phyloP scores from a whole-genome alignment of 2,329 filamentous ascomycete genomes.

The Pezicula carpinea region DNA sequence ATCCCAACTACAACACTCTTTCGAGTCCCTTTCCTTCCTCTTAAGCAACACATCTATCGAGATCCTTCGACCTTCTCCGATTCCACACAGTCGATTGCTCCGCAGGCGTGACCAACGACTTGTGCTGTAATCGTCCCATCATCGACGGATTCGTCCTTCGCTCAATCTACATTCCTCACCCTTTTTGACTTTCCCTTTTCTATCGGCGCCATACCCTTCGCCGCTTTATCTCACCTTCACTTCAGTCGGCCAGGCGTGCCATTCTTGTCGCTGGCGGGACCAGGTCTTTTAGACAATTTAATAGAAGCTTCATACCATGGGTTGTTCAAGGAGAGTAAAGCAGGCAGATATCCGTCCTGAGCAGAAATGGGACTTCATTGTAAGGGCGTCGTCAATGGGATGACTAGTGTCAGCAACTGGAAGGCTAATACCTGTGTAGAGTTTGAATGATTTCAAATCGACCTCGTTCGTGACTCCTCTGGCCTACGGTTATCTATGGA shows the following conservation, averaged over 20 bases:
- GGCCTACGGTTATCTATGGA: constrained; percentile 81
- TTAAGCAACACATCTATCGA: background rate
- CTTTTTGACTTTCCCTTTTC: constrained; percentile 10
- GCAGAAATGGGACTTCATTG: constrained; percentile 93
- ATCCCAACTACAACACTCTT: background rate
- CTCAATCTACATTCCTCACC: constrained; percentile 23
- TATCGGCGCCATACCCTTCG: constrained; percentile 8
- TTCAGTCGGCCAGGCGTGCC: constrained; percentile 15
- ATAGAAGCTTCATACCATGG: constrained; percentile 46
- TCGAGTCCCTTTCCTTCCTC: background rate
- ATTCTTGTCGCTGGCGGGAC: constrained; percentile 14
- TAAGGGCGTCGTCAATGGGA: constrained; percentile 38
- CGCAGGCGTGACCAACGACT: constrained; percentile 44
- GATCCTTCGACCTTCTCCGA: background rate
- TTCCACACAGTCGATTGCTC: constrained; percentile 38
- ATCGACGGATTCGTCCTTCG: constrained; percentile 24
- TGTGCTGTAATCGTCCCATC: constrained; percentile 28
- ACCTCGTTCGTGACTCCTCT: constrained; percentile 71
- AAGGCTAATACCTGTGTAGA: constrained; percentile 31
- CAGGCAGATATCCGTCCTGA: constrained; percentile 66
- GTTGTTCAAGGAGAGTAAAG: constrained; percentile 60
- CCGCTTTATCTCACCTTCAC: constrained; percentile 3
- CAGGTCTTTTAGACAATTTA: constrained; percentile 10
- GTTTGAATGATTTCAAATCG: constrained; percentile 75
- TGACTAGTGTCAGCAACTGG: background rate